Base-by-base conservation (phyloP, 1,139 yeast species). In the Kodamaea plutei region DNA sequence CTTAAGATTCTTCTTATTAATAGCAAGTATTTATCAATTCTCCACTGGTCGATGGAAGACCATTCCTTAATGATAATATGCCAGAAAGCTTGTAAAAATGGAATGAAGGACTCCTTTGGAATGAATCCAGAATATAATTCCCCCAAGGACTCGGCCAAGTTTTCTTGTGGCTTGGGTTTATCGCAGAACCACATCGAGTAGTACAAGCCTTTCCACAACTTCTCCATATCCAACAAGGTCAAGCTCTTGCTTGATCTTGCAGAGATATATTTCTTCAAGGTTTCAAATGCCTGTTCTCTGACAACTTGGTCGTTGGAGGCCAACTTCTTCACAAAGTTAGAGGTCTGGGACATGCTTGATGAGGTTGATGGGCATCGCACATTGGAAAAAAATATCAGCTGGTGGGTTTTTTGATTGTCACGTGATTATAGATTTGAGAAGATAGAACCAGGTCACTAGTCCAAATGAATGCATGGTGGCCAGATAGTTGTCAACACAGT, bases 181-280 rank as follows among this genome's bases (percentile, higher is more conserved):
- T 91, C 98, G 52, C 95, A 76, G 58, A 83, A 87, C 98, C 98
- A 91, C 95, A 91, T 85, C 17, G 87, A 79, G 54, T 70, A 91
- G 58, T 82, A 91, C 29, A 91, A 68, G 7, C 97, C 98, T 58
- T 84, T 87, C 96, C 97, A 91, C 37, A 91, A 64, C 55, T 89
- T 88, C 45, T 83, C 83, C 45, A 79, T 68, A 39, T 89, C 95
- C 26, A 64, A 47, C 21, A 51, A 43, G 4, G 54, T 37, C 29
- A 68, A 48, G 22, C 43, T 40, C 26, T 50, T 47, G n/a, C 54
- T 43, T 10, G 58, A 42, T 31, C 60, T 63, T 8, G 66, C 48
- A 5, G 70, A 54, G 26, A 89, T 61, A 50, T 74, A 84, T 41
- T 69, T 71, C 41, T 69, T 70, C 41, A 88, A 64, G 0, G 89